Evolutionary conservation across 2,329 filamentous ascomycete genomes (phyloP).

Genomic region (Trichoderma hamatum): DNA sequence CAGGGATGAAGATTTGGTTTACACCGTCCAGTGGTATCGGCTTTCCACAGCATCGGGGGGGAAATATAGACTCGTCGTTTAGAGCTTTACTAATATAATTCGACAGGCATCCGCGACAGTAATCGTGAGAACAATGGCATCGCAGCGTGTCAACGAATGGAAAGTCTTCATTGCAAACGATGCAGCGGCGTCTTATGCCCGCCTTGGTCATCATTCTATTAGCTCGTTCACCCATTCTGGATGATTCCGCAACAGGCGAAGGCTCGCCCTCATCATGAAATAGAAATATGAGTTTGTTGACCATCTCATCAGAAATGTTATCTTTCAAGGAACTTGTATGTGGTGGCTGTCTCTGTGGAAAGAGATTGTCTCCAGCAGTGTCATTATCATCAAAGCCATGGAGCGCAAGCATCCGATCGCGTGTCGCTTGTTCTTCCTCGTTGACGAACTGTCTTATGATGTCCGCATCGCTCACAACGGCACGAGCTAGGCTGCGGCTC

Average conservation of each 20-base stretch:
- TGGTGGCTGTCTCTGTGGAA: neutral
- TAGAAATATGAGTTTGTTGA: constrained; percentile 1
- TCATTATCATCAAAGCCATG: neutral
- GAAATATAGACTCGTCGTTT: constrained; percentile 54
- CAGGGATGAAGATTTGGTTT: constrained; percentile 41
- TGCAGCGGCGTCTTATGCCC: constrained; percentile 7
- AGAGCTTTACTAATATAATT: constrained; percentile 47
- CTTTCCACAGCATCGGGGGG: constrained; percentile 54
- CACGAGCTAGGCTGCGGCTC: constrained; percentile 30
- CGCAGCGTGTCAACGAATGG: neutral
- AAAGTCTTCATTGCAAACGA: constrained; percentile 12
- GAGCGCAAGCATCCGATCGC: constrained; percentile 8
- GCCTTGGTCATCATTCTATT: neutral
- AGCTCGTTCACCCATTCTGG: neutral
- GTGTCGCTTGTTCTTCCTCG: constrained; percentile 11
- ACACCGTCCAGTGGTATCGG: constrained; percentile 42
- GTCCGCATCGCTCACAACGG: constrained; percentile 26
- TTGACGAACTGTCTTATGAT: constrained; percentile 19
- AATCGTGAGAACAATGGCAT: constrained; percentile 50
- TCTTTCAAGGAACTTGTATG: neutral
- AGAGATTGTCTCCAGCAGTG: neutral
- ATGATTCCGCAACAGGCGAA: neutral
- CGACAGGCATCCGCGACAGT: constrained; percentile 53
- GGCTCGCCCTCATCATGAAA: neutral
- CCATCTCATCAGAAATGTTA: constrained; percentile 16